Evolutionary conservation across 83 land plant species (phyloP), one percentile per base, ranked within the genome.

Genomic region (Larix sibirica): DNA sequence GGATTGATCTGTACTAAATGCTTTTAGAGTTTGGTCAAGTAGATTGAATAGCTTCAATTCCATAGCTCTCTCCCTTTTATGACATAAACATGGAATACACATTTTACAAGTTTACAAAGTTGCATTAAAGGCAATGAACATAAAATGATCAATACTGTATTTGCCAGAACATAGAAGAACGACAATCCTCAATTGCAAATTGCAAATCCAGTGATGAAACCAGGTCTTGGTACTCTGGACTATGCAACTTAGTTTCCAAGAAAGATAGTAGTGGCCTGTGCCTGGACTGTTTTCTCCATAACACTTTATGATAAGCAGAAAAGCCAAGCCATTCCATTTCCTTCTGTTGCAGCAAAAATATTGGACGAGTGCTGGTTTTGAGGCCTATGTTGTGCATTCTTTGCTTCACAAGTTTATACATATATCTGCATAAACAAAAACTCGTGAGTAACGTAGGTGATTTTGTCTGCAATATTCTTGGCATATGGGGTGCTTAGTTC

Each of bases 231-330:
- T 82, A 85, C 73, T 88, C 85, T 3, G 36, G 47, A 62, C 18
- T 33, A 50, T 59, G 40, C 59, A 87, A 83, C 65, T 81, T 63
- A 38, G 76, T 28, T 76, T 85, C 61, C 79, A 97, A 65, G 14
- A 91, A 79, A 67, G 44, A 62, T 0, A 97, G 83, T 66, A 97
- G 86, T 79, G 81, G 83, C 47, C 13, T 80, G 81, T 95, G 85
- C 17, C 94, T 88, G 2, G 98, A 90, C 73, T 95, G 96, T 82
- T 97, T 97, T 81, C 83, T 94, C 83, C 56, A 81, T 38, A 97
- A 79, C 20, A 86, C 89, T 60, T 84, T 88, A 40, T 86, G 79
- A 78, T 90, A 95, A 1, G 99, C 99, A 83, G 31, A 58, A 17
- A 83, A 76, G 12, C 83, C 91, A 42, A 88, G 86, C 92, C 90